Conservation (phyloP, 352 stramenopile genomes). For the Aphanomyces astaci region DNA sequence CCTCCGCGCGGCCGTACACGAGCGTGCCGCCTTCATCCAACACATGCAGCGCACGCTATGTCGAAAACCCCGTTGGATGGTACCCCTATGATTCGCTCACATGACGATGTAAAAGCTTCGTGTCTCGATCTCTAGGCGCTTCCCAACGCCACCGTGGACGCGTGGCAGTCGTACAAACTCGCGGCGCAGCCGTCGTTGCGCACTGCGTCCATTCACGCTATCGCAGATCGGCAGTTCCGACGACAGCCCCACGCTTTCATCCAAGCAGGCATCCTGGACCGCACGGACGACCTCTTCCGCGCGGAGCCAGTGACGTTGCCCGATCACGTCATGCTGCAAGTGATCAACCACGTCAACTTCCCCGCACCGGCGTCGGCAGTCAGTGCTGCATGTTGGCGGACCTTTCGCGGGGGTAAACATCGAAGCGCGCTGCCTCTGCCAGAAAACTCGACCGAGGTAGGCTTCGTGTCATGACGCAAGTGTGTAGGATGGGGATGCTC, state of each 20-base stretch:
- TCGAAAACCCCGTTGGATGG: background rate
- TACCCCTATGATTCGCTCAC: background rate
- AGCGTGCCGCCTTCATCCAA: background rate
- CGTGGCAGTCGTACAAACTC: constrained; percentile 12
- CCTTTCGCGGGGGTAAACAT: background rate
- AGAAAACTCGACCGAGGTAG: constrained; percentile 5
- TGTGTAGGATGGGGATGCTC: background rate
- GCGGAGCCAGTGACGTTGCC: background rate
- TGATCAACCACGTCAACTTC: constrained; percentile 5
- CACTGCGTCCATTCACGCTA: constrained; percentile 8
- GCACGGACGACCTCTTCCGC: background rate
- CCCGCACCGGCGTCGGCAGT: background rate
- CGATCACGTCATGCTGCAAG: background rate
- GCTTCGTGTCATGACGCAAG: background rate
- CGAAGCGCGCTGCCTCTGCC: background rate
- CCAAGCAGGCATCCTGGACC: background rate
- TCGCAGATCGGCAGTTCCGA: constrained; percentile 10
- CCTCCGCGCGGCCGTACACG: background rate
- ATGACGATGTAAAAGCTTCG: background rate
- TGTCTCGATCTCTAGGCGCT: background rate
- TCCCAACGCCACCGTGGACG: background rate
- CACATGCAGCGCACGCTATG: background rate
- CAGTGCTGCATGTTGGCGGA: background rate
- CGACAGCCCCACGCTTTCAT: constrained; percentile 9
- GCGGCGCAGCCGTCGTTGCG: constrained; percentile 5